These are phyloP conservation scores for Kwoniella shandongensis DNA, from an alignment of 768 basidiomycete species.

Conservation along the genomic window DNA sequence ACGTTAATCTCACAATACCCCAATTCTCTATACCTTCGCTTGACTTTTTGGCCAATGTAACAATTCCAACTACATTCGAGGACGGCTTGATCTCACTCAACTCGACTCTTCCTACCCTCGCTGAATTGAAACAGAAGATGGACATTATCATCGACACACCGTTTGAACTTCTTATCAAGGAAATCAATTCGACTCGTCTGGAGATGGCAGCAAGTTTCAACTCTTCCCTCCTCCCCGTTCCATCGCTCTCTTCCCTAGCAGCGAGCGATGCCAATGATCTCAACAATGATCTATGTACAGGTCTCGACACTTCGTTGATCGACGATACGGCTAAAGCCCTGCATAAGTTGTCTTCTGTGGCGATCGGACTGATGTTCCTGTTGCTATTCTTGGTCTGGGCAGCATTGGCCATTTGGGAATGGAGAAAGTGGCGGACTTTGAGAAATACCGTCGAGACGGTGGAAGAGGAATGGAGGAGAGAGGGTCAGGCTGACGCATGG, in stretches of 20 bases:
- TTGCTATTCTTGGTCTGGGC: conserved; percentile 71
- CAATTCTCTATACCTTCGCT: conserved; percentile 75
- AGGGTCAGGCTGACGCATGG: conserved; percentile 41
- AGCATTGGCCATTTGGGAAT: conserved; percentile 73
- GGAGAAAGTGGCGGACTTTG: conserved; percentile 73
- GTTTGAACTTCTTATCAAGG: conserved; percentile 80
- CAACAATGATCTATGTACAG: conserved; percentile 64
- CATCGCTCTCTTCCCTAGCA: conserved; percentile 50
- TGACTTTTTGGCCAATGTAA: conserved; percentile 70
- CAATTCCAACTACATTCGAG: conserved; percentile 74
- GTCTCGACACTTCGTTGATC: conserved; percentile 77
- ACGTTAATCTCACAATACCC: conserved; percentile 64
- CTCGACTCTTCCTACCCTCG: conserved; percentile 71
- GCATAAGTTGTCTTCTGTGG: conserved; percentile 75
- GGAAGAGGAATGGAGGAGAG: conserved; percentile 35
- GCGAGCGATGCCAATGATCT: conserved; percentile 28
- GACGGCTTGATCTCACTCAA: conserved; percentile 74
- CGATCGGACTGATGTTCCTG: conserved; percentile 69
- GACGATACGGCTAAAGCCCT: conserved; percentile 81
- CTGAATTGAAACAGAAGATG: conserved; percentile 72
- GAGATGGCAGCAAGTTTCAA: conserved; percentile 66
- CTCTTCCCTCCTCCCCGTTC: conserved; percentile 72
- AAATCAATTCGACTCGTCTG: conserved; percentile 82
- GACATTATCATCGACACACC: conserved; percentile 63
- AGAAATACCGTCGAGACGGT: conserved; percentile 41